Evolutionary conservation across 2,329 filamentous ascomycete genomes (phyloP).

Genomic region (Calcarisporium arbuscula): DNA sequence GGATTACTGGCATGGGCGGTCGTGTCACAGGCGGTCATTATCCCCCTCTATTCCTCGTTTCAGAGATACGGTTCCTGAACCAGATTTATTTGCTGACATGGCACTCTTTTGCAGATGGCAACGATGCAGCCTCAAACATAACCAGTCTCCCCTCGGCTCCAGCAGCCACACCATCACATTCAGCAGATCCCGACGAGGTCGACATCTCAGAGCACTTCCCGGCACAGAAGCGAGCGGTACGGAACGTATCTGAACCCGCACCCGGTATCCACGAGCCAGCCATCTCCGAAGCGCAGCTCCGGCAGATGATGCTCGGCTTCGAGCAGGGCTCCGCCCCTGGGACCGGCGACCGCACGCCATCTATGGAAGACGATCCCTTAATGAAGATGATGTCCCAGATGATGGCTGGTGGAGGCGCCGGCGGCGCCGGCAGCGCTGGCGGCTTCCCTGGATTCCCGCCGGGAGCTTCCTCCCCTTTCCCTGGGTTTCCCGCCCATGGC

Average conservation of each 20-base stretch:
- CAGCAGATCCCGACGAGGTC: slow-evolving; percentile 63
- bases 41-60: background rate
- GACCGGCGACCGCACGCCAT: slow-evolving; percentile 14
- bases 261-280: slow-evolving; percentile 23
- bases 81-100: background rate
- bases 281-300: slow-evolving; percentile 52
- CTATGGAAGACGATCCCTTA: slow-evolving; percentile 27
- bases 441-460: slow-evolving; percentile 19
- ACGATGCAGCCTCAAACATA: slow-evolving; percentile 7
- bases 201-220: slow-evolving; percentile 75
- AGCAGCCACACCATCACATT: slow-evolving; percentile 20
- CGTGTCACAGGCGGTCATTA: slow-evolving; percentile 25
- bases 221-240: slow-evolving; percentile 37
- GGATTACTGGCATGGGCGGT: slow-evolving; percentile 65
- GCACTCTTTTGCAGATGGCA: too few species aligned
- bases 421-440: slow-evolving; percentile 26
- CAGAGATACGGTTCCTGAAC: background rate
- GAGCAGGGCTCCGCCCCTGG: slow-evolving; percentile 27
- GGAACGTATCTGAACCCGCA: slow-evolving; percentile 25
- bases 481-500: slow-evolving; percentile 31
- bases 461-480: slow-evolving; percentile 27
- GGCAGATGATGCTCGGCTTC: slow-evolving; percentile 59
- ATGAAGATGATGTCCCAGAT: slow-evolving; percentile 71
- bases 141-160: slow-evolving; percentile 5
- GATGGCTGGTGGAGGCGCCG: slow-evolving; percentile 32